A percentile compares a stretch with the other conserved stretches of the same genome.
These are phyloP conservation scores for Leonotis leonurus DNA, from an alignment of 257 asterid genomes.

Conservation along the genomic window DNA sequence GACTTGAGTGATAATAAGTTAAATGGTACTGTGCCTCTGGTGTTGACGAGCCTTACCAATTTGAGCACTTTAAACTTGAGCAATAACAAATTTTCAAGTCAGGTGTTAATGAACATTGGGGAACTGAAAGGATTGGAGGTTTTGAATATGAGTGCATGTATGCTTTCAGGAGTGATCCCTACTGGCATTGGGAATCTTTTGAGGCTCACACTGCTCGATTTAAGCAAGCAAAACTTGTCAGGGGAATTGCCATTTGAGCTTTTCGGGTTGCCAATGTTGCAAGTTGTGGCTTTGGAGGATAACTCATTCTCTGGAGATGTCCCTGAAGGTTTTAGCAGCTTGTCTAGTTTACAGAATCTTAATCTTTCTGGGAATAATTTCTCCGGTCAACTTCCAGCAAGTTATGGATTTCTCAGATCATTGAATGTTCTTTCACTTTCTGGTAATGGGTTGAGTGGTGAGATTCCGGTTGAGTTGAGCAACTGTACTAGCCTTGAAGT, in stretches of 20 bases:
- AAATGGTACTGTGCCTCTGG: conserved; percentile 48
- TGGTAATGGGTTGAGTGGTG: conserved; percentile 39
- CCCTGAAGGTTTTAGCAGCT: conserved; percentile 87
- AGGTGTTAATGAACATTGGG: conserved; percentile 36
- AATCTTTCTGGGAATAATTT: conserved; percentile 60
- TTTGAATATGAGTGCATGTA: conserved; percentile 67
- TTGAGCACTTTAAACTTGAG: conserved; percentile 61
- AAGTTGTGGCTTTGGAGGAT: conserved; percentile 51
- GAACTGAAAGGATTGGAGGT: conserved; percentile 40
- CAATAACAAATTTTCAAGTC: conserved; percentile 45
- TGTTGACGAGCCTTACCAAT: conserved; percentile 47
- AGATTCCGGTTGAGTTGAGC: conserved; percentile 53
- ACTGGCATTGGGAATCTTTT: conserved; percentile 47
- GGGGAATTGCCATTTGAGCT: conserved; percentile 74
- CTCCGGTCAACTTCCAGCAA: conserved; percentile 53
- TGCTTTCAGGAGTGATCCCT: conserved; percentile 59
- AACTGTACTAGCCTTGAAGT: conserved; percentile 52
- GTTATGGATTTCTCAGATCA: conserved; percentile 64
- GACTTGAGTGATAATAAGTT: conserved; percentile 57
- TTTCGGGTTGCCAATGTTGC: conserved; percentile 65
- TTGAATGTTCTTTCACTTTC: conserved; percentile 47
- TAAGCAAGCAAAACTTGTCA: conserved; percentile 66
- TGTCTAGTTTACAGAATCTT: conserved; percentile 52
- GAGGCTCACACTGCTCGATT: conserved; percentile 56
- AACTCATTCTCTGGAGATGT: conserved; percentile 52